Base-by-base conservation (phyloP, 2,329 filamentous ascomycete genomes). In the Eutypa lata region DNA sequence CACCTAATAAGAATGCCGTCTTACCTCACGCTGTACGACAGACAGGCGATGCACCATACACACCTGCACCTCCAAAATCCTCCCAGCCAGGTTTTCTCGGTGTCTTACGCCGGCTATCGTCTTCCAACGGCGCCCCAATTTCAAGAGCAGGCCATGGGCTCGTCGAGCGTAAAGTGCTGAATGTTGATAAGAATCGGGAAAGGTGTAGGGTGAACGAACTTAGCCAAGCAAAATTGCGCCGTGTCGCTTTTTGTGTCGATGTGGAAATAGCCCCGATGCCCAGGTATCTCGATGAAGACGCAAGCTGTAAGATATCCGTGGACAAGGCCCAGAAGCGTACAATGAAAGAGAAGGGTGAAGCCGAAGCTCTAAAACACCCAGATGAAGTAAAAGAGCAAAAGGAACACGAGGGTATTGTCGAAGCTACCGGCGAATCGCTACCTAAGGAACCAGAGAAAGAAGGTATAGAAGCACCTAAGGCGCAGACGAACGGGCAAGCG, bases 191-290 rank as follows among this genome's bases (percentile, higher is more conserved):
- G 8, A 81, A 87, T 60, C 83, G 94, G 42, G 86, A 93, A 65
- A 79, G 94, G 58, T 96, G 91, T 68, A 80, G 83, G 22, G 84
- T 97, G 28, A 76, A 83, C 4, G 92, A 96, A 60, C 76, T 99
- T 46, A 86, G 91, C 59, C 84, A 87, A 63, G 83, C 84, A 47
- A 96, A 94, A 68, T 72, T 99, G 54, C 83, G 91, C 50, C 84
- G 91, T 50, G 94, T 99, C 0, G 89, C 93, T 0, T 99, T 99
- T 66, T 96, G 90, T 62, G 94, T 99, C 2, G 94, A 99, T 65
- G 92, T 99, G 4, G 94, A 99, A 70, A 96, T 99, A 65, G 93
- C 93, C 3, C 90, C 91, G 0, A 86, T 90, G 65, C 90, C 92
- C 22, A 86, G 84, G 61, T 94, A 95, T 61, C 73, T 76, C 14